Evolutionary conservation across 257 asterid species (phyloP), one percentile per base, ranked within the genome.

Genomic region (Jaltomata sinuosa): DNA sequence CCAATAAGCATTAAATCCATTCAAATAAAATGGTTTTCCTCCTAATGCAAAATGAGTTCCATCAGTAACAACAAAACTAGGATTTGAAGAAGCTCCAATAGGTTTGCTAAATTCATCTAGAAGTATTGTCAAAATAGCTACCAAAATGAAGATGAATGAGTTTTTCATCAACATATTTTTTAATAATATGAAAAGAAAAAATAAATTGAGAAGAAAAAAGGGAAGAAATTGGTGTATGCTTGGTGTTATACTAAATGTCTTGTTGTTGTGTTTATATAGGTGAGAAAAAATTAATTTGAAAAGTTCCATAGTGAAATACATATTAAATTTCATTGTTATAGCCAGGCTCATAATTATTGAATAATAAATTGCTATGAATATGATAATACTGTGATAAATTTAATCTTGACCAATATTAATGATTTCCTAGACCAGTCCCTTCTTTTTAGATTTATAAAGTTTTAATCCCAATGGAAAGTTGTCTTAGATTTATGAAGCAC

Each of bases 1-100:
- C 91, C 89, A 88, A 49, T 88, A 88, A 7, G 89, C 45, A 87
- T 88, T 88, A 83, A 88, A 88, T 2, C 87, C 89, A 45, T 88
- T 88, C 2, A 86, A 38, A 83, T 86, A 86, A 22, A 88, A 5
- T 22, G 86, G 78, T 1, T 79, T 85, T 6, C 82, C 89, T 5
- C 82, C 18, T 55, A 81, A 10, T 65, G 34, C 79, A 64, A 88
- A 86, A 36, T 57, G 87, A 74, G 83, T 84, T 55, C 76, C 89
- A n/a, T 68, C 85, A 42, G 82, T 84, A 11, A 59, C 19, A 81
- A 11, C 90, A 83, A 79, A 85, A 11, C 47, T 36, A 59, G 55
- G 0, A 15, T 74, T 74, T 0, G 59, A 42, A 42, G 14, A 0
- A 7, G 59, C 81, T 45, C 4, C 25, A 45, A 50, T 74, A 6